Base-by-base conservation (phyloP, 2,329 filamentous ascomycete species). In the Hortaea sp. region DNA sequence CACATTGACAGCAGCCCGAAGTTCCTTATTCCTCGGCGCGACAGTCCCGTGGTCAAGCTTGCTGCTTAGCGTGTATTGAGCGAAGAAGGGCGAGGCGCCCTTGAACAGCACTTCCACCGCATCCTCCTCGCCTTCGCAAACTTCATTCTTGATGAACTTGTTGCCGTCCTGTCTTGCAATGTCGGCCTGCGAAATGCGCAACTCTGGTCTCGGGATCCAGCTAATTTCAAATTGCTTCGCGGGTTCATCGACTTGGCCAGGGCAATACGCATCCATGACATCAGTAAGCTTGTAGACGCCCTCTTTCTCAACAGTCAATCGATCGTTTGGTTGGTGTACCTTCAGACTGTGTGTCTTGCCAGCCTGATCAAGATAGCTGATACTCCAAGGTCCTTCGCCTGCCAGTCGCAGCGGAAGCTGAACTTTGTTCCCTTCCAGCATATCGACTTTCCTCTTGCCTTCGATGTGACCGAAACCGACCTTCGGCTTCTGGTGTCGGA, bases 51-150 rank as follows among this genome's bases (percentile, higher is more conserved):
- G 77, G 43, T 77, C 72, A 7, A 84, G 76, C 56, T 83, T 85
- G 57, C 87, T 82, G 42, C 78, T 79, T 53, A 94, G 76, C 55
- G 88, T 80, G 62, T 95, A 97, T 53, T 86, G 78, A 41, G 94
- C 75, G 55, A 83, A 80, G 63, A 85, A 97, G 1, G 92, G 92
- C 32, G 89, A 78, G 43, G 82, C 77, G 46, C 85, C 90, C 62
- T 78, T 78, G 51, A 98, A 76, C 39, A 77, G 76, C 44, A 98
- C 71, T 59, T 95, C 88, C 46, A 95, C 81, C 3, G 82, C 81
- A 63, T 95, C 90, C 59, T 95, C 85, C 51, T 97, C 90, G 29
- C 90, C 90, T 69, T 98, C 89, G 61, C 92, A 98, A 29, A 98
- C 83, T 50, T 89, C 82, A 38, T 81, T 77, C 66, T 94, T 94